Base-by-base conservation (phyloP, 257 asterid genomes). In the Mentha longifolia region DNA sequence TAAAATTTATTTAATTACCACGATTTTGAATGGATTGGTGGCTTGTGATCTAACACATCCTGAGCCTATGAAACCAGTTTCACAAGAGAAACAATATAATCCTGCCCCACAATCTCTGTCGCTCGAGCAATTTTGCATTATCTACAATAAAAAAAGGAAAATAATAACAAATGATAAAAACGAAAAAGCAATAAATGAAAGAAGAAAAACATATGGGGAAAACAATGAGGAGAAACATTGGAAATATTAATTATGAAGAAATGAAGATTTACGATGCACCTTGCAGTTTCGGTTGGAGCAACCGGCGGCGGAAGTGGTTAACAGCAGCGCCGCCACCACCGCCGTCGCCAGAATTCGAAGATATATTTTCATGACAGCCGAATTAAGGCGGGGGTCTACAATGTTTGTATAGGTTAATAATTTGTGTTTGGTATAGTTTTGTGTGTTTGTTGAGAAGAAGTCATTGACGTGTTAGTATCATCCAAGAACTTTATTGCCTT, bases 1-100 rank as follows among this genome's bases (percentile, higher is more conserved):
- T 22, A 22, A 22, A 22, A 22, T 22, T 22, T 22, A 22, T 22
- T 22, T 22, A 22, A 22, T 51, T 72, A 88, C 95, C 87, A 86
- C 67, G 22, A 91, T 65, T 1, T 74, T 64, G 81, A 86, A 87
- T 31, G 56, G 85, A 61, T 85, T 63, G 2, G 96, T 82, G 11
- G 86, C 83, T 28, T 77, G 82, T 60, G 90, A 85, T 78, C 97
- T 58, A 33, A 90, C 89, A 63, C 97, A 90, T 78, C 72, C 77
- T 49, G 85, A 59, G 30, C 82, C 89, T 3, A 75, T 10, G 73
- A 89, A 83, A 2, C 78, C 84, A 12, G 76, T 52, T 8, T 74
- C 30, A 52, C 96, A 90, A 8, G 89, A 49, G 31, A 74, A 67
- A 58, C 92, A 88, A 61, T 80, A 79, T 7, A 79, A 74, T 59